phyloP scores from a whole-genome alignment of 2,329 filamentous ascomycete species.

The Alternaria angustiovoidea region DNA sequence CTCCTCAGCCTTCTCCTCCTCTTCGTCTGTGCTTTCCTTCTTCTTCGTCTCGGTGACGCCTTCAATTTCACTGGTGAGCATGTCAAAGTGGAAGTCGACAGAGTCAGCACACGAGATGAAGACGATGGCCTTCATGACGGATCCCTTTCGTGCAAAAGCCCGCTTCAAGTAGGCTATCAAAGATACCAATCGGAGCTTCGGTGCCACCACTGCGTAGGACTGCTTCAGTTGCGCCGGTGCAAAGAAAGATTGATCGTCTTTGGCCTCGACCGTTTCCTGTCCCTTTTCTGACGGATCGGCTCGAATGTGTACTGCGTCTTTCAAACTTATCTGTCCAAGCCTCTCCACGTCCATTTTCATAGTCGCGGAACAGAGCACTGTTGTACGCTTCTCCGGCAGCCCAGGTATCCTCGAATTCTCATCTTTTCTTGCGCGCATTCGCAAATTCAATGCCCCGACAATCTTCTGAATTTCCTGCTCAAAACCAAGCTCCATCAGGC shows the following conservation, averaged over 20 bases:
- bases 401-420: conserved; percentile 68
- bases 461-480: conserved; percentile 92
- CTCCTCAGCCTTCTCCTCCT: conserved; percentile 30
- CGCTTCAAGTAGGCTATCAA: conserved; percentile 84
- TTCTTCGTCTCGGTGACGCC: conserved; percentile 37
- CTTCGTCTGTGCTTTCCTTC: conserved; percentile 30
- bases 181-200: conserved; percentile 90
- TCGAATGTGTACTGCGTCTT: conserved; percentile 88
- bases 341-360: conserved; percentile 98
- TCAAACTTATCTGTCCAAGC: conserved; percentile 91
- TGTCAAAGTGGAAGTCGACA: conserved; percentile 93
- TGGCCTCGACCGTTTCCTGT: conserved; percentile 55
- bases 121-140: conserved; percentile 95
- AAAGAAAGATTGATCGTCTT: conserved; percentile 67
- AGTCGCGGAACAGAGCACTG: conserved; percentile 92
- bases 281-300: conserved; percentile 67
- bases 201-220: conserved; percentile 83
- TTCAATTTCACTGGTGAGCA: conserved; percentile 65
- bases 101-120: conserved; percentile 98
- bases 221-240: conserved; percentile 95
- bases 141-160: conserved; percentile 85
- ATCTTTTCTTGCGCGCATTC: conserved; percentile 66
- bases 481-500: conserved; percentile 98
- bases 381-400: conserved; percentile 79
- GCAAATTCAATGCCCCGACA: conserved; percentile 77